Conservation (phyloP, 176 grass and related monocot genomes). For the Avena atlantica region DNA sequence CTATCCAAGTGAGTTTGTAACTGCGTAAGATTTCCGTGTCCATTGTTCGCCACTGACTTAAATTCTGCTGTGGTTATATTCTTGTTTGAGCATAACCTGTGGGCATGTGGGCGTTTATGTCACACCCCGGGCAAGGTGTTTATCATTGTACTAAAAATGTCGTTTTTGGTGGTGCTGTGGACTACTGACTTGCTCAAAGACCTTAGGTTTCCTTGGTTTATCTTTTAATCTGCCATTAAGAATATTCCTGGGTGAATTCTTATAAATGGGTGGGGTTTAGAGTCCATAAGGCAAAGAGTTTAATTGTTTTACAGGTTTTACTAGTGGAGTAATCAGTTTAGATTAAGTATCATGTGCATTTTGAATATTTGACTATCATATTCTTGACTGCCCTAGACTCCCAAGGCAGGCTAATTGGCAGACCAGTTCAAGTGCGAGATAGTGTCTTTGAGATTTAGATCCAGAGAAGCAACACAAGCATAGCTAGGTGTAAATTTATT, state of each 20-base stretch:
- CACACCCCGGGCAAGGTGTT: not conserved
- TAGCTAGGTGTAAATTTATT: not conserved
- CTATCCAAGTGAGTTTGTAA: conserved; percentile 69
- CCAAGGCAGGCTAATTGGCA: not conserved
- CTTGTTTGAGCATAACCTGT: conserved; percentile 1
- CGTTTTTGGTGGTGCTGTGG: not conserved
- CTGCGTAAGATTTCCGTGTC: not conserved
- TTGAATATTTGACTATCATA: not conserved
- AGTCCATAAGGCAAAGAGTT: not conserved
- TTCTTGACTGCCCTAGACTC: not conserved
- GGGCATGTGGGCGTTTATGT: not conserved
- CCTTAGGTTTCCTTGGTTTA: not conserved
- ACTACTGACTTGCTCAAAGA: not conserved
- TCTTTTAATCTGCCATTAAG: not conserved
- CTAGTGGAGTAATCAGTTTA: not conserved
- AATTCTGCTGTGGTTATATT: conserved; percentile 28
- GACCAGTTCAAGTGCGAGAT: not conserved
- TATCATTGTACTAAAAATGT: conserved; percentile 8
- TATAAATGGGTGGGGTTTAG: not conserved
- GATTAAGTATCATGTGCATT: not conserved
- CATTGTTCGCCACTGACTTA: not conserved
- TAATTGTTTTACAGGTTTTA: not conserved
- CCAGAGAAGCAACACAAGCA: not conserved
- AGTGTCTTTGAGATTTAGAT: conserved; percentile 11
- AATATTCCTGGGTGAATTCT: not conserved